Evolutionary conservation across 805 yeast genomes (phyloP).

Genomic region (Pichia ethanolica): DNA sequence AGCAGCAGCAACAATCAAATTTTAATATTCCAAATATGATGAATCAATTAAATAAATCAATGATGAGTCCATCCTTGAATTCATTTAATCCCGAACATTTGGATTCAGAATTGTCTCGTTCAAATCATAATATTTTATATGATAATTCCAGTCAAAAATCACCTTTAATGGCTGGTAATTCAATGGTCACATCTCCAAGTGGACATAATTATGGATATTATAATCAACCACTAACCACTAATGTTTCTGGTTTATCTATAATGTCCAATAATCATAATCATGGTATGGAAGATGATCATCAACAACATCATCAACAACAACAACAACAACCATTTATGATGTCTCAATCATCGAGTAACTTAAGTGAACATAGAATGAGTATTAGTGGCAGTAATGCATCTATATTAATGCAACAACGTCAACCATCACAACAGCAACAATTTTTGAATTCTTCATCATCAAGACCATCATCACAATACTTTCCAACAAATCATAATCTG

Average conservation of each 20-base stretch:
- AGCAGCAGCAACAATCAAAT: not conserved
- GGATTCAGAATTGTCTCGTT: slow-evolving; percentile 1
- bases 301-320: not conserved
- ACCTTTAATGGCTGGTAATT: not conserved
- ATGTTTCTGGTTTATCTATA: slow-evolving; percentile 5
- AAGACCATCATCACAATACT: slow-evolving; percentile 2
- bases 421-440: not conserved
- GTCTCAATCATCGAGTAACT: not conserved
- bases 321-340: not conserved
- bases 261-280: not conserved
- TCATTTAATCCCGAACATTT: not conserved
- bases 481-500: not conserved
- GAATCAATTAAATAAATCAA: slow-evolving; percentile 3
- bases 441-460: not conserved
- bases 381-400: slow-evolving; percentile 1
- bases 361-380: slow-evolving; percentile 5
- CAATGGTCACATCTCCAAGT: slow-evolving; percentile 1
- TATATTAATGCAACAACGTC: not conserved
- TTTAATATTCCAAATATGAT: not conserved
- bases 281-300: not conserved
- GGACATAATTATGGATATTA: not conserved
- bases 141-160: not conserved
- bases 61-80: not conserved
- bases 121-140: slow-evolving; percentile 2
- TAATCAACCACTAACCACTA: not conserved